These are phyloP conservation scores for Mycosphaerelloides madeirae DNA, from an alignment of 2,329 filamentous ascomycete species.

Conservation along the genomic window DNA sequence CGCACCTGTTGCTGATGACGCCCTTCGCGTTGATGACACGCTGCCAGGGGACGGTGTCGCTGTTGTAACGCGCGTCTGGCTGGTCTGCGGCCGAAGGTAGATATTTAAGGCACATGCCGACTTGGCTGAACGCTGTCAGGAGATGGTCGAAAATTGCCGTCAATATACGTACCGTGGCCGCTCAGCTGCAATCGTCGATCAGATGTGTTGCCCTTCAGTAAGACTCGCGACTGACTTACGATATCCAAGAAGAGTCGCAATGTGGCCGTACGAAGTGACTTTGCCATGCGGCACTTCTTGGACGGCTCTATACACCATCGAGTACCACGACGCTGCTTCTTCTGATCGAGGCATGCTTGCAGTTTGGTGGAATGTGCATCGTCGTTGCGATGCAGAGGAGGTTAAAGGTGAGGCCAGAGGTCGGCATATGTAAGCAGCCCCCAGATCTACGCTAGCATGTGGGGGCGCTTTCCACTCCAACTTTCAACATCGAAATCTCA, in stretches of 20 bases:
- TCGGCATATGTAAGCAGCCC: too few species aligned
- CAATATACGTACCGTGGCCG: conserved; percentile 12
- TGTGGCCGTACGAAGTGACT: conserved; percentile 85
- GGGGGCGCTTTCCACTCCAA: background rate
- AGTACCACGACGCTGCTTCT: conserved; percentile 69
- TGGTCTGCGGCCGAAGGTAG: conserved; percentile 53
- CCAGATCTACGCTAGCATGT: too few species aligned
- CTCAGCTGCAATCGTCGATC: conserved; percentile 2
- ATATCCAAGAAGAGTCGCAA: conserved; percentile 66
- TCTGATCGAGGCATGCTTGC: conserved; percentile 62
- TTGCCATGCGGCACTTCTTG: conserved; percentile 78
- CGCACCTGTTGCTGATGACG: conserved; percentile 75
- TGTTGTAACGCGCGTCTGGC: conserved; percentile 57
- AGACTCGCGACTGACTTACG: too few species aligned
- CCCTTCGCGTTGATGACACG: conserved; percentile 85
- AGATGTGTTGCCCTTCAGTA: conserved; percentile 12
- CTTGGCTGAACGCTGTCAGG: conserved; percentile 54
- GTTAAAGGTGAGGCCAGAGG: too few species aligned
- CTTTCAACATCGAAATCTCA: background rate
- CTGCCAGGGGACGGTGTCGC: conserved; percentile 86
- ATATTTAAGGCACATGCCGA: conserved; percentile 85
- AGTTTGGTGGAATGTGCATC: background rate
- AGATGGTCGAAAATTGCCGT: background rate
- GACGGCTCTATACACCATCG: conserved; percentile 74
- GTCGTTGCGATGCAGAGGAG: too few species aligned